Conservation (phyloP, 495 filamentous ascomycete genomes). For the Pseudomonodictys pantanalensis region DNA sequence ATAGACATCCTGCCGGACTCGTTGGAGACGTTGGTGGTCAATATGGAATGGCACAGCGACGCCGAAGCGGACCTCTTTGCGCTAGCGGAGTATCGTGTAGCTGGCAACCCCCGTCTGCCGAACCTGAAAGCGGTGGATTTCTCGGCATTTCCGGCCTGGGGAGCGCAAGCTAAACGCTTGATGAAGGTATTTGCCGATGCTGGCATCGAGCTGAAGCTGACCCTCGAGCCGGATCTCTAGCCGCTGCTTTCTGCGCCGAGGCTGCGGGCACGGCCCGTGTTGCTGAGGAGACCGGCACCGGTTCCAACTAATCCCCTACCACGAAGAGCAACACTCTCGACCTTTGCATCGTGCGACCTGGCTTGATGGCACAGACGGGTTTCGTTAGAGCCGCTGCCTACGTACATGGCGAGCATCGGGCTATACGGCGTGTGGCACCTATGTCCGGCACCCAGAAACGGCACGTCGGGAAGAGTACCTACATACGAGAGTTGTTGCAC, state of each 20-base stretch:
- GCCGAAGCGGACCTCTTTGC: neutral
- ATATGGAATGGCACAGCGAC: neutral
- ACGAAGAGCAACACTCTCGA: no score
- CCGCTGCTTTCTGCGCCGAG: neutral
- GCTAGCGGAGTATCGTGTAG: neutral
- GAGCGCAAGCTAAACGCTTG: neutral
- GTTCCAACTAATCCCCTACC: no score
- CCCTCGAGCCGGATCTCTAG: neutral
- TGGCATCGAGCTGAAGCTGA: neutral
- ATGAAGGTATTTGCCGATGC: neutral
- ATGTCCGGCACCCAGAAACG: no score
- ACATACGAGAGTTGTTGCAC: no score
- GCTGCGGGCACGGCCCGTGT: neutral
- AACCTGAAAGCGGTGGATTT: neutral
- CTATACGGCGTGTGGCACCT: no score
- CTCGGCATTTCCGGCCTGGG: neutral
- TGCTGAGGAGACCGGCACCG: no score
- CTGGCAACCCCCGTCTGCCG: neutral
- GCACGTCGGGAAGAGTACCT: no score
- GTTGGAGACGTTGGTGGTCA: neutral
- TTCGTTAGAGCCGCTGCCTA: no score
- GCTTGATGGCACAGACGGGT: no score
- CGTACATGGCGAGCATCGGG: no score
- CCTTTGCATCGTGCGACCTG: no score
- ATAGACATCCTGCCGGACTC: neutral